A percentile compares a stretch with the other conserved stretches of the same genome.
phyloP scores from a whole-genome alignment of 768 basidiomycete species.

The Tylopilus rubrobrunneus region DNA sequence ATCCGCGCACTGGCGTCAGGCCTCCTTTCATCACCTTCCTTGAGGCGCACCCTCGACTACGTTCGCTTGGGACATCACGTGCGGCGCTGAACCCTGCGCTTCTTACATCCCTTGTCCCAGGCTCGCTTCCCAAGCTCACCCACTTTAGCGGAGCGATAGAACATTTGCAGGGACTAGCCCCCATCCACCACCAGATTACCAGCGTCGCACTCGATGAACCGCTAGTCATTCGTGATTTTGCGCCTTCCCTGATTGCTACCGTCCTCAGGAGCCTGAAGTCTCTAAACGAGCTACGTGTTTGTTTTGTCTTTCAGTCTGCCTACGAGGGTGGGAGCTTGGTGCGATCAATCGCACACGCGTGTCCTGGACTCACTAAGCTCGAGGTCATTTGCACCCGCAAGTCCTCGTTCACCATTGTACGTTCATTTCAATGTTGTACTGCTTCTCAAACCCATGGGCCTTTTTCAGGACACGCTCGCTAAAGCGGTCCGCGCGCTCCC shows the following conservation, averaged over 20 bases:
- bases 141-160: constrained; percentile 65
- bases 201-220: constrained; percentile 63
- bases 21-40: constrained; percentile 65
- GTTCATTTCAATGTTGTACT: not conserved
- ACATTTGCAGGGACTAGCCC: constrained; percentile 60
- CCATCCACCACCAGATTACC: constrained; percentile 44
- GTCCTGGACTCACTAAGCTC: constrained; percentile 60
- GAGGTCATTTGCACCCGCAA: constrained; percentile 64
- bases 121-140: constrained; percentile 46
- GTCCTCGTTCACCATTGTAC: constrained; percentile 72
- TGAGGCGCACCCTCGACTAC: constrained; percentile 56
- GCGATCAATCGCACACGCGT: constrained; percentile 60
- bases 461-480: constrained; percentile 40
- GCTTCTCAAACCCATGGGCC: not conserved
- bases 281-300: constrained; percentile 56
- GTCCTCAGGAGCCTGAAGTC: constrained; percentile 55
- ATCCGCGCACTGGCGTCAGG: constrained; percentile 38
- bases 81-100: constrained; percentile 52
- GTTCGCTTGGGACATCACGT: constrained; percentile 48
- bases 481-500: constrained; percentile 58
- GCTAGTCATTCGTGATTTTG: constrained; percentile 63
- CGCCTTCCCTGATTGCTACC: constrained; percentile 55
- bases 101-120: constrained; percentile 44
- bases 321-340: constrained; percentile 72
- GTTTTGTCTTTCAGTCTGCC: constrained; percentile 67